Evolutionary conservation across 2,329 filamentous ascomycete species (phyloP).

Genomic region (Fragosphaeria purpurea): DNA sequence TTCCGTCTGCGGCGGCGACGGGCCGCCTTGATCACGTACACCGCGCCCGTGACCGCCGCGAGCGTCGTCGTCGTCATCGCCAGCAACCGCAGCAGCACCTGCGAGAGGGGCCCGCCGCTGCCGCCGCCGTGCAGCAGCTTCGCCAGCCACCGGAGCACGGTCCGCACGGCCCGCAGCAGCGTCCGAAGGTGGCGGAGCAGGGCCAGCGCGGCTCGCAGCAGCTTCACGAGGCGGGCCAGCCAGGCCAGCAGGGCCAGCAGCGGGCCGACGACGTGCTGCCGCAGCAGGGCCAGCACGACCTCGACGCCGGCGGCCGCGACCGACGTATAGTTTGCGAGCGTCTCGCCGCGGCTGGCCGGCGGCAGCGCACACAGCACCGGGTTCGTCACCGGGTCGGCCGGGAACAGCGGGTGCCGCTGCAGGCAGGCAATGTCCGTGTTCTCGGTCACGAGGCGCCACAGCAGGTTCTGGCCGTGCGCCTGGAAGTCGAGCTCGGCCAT

Average conservation of each 20-base stretch:
- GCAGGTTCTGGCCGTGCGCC: constrained; percentile 10
- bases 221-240: too few species aligned
- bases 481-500: constrained; percentile 11
- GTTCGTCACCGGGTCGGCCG: constrained; percentile 9
- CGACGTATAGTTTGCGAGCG: neutral
- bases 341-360: neutral
- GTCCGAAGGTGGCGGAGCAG: too few species aligned
- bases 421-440: constrained; percentile 12
- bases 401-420: constrained; percentile 11
- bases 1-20: too few species aligned
- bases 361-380: constrained; percentile 7
- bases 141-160: too few species aligned
- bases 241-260: too few species aligned
- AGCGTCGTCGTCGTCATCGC: neutral
- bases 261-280: neutral
- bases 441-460: constrained; percentile 13
- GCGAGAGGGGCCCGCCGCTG: neutral
- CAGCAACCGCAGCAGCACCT: neutral
- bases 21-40: neutral
- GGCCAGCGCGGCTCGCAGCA: too few species aligned
- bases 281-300: neutral
- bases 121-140: too few species aligned
- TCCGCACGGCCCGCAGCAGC: too few species aligned
- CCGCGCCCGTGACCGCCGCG: neutral
- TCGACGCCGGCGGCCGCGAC: constrained; percentile 2